Conservation (phyloP, 306 rosid species). For the Acmispon strigosus region DNA sequence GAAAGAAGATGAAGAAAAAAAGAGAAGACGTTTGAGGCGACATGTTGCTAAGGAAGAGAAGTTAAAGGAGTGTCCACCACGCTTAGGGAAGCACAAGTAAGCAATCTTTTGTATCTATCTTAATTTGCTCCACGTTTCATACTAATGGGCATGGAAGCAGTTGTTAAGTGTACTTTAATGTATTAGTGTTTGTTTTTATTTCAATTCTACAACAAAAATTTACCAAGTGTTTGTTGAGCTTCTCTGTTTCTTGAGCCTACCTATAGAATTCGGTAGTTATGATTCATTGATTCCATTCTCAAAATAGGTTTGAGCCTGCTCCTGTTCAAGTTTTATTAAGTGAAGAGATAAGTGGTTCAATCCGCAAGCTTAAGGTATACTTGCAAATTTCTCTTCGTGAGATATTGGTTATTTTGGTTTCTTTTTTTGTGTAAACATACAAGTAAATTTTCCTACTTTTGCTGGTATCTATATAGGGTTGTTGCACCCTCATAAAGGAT, state of each 20-base stretch:
- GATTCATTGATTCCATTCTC: not conserved
- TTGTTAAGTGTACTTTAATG: not conserved
- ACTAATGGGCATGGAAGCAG: not conserved
- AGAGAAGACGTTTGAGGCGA: conserved; percentile 53
- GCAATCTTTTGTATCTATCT: conserved; percentile 13
- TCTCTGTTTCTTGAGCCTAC: not conserved
- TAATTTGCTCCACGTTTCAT: not conserved
- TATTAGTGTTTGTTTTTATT: not conserved
- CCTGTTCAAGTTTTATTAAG: conserved; percentile 80
- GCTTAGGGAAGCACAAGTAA: conserved; percentile 87
- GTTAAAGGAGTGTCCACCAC: conserved; percentile 66
- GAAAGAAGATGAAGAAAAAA: conserved; percentile 64
- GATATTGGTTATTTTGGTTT: not conserved
- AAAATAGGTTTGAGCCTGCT: conserved; percentile 77
- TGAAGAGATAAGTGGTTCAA: conserved; percentile 84
- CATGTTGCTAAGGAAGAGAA: conserved; percentile 67
- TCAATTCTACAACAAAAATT: not conserved
- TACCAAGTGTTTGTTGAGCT: not conserved
- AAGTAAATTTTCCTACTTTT: conserved; percentile 9
- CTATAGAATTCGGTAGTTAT: not conserved
- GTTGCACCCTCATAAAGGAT: conserved; percentile 77
- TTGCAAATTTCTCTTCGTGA: not conserved
- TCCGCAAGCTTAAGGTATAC: conserved; percentile 76
- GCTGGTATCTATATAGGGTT: conserved; percentile 46
- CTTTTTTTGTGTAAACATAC: not conserved